A percentile compares a stretch with the other conserved stretches of the same genome.
Evolutionary conservation across 2,329 filamentous ascomycete genomes (phyloP).

Genomic region (Grosmannia serpens): DNA sequence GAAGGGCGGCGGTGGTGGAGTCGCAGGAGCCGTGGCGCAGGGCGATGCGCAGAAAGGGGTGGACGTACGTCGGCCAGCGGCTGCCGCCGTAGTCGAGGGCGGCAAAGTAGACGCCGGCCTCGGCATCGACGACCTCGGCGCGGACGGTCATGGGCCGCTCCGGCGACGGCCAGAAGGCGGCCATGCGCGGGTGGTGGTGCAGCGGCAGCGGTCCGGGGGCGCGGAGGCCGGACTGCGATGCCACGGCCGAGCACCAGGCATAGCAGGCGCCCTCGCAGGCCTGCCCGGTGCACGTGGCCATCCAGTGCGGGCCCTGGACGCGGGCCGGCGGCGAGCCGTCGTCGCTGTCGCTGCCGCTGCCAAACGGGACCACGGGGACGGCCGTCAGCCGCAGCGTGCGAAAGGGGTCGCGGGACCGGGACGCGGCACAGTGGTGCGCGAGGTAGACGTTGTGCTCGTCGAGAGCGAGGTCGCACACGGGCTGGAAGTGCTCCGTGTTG

Average conservation of each 20-base stretch:
- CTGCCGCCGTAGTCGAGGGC: conserved; percentile 20
- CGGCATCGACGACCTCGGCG: conserved; percentile 26
- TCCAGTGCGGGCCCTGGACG: conserved; percentile 37
- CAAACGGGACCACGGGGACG: conserved; percentile 33
- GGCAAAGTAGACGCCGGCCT: conserved; percentile 32
- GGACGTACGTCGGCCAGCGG: too few species aligned
- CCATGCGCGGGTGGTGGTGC: conserved; percentile 31
- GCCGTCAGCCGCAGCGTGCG: too few species aligned
- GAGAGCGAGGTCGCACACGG: conserved; percentile 40
- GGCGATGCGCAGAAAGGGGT: too few species aligned
- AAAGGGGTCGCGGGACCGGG: too few species aligned
- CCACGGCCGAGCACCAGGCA: neutral
- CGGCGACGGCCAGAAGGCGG: neutral
- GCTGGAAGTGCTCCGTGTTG: conserved; percentile 27
- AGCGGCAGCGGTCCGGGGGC: neutral
- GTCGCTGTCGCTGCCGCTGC: neutral
- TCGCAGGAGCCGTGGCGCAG: too few species aligned
- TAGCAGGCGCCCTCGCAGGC: conserved; percentile 3
- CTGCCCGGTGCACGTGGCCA: conserved; percentile 30
- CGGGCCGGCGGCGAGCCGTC: conserved; percentile 9
- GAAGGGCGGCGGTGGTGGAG: too few species aligned
- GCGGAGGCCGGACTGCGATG: too few species aligned
- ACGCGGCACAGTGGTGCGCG: too few species aligned
- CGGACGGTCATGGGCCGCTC: neutral
- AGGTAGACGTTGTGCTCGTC: conserved; percentile 41